Evolutionary conservation across 352 stramenopile species (phyloP).

Genomic region (Phytophthora lateralis): DNA sequence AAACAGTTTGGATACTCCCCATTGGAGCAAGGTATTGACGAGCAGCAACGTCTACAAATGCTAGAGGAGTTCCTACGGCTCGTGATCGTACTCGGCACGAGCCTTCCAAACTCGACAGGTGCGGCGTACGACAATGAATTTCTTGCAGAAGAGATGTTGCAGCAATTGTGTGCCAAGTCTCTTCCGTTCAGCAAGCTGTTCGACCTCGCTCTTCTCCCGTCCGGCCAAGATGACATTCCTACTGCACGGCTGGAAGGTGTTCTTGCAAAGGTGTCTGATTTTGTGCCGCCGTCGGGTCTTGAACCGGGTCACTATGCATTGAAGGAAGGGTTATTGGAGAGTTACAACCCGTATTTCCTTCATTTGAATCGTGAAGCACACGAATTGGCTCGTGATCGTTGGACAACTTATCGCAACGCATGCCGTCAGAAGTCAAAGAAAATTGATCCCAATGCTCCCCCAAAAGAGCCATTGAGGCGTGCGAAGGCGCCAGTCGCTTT

Average conservation of each 20-base stretch:
- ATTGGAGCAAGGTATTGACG: conserved; percentile 68
- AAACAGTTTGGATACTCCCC: conserved; percentile 54
- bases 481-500: conserved; percentile 49
- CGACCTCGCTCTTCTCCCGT: conserved; percentile 80
- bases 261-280: conserved; percentile 68
- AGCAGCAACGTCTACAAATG: conserved; percentile 75
- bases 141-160: conserved; percentile 82
- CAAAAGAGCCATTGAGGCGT: conserved; percentile 51
- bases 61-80: conserved; percentile 85
- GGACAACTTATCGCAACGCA: conserved; percentile 74
- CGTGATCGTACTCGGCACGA: conserved; percentile 79
- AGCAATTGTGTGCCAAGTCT: conserved; percentile 83
- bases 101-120: conserved; percentile 65
- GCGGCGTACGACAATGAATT: conserved; percentile 74
- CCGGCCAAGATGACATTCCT: conserved; percentile 83
- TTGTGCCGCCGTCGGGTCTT: conserved; percentile 72
- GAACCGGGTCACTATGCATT: conserved; percentile 84
- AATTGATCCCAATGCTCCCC: conserved; percentile 10
- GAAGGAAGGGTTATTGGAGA: conserved; percentile 71
- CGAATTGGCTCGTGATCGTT: conserved; percentile 81
- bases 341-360: conserved; percentile 88
- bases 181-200: conserved; percentile 84
- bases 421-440: conserved; percentile 41
- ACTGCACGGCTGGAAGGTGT: conserved; percentile 68
- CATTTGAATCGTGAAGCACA: conserved; percentile 86